Base-by-base conservation (phyloP, 1,139 yeast genomes). In the Yamadazyma sp. region DNA sequence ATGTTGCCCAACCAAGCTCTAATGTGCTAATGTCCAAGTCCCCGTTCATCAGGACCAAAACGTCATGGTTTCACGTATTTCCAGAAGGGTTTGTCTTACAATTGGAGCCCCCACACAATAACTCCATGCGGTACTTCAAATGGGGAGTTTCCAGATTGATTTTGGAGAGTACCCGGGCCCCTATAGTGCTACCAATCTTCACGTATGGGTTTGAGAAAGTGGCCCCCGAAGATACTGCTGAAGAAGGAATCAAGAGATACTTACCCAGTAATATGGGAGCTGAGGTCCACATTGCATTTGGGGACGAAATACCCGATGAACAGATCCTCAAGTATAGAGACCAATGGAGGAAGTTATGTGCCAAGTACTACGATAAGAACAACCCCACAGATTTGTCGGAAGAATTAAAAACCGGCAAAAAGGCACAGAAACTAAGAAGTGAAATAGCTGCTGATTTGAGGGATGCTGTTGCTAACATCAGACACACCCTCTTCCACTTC, bases 41-140 rank as follows among this genome's bases (percentile, higher is more conserved):
- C 10, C 76, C 76, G 4, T 70, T 71, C 41, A 58, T 75, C 25
- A 67, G 89, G 42, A 64, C 69, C 11, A 76, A 73, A 47, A 85
- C 92, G 2, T 79, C 87, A 2, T 92, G 98, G 98, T 79, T 92
- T 43, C 97, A 92, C 59, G 82, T 90, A 4, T 92, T 88, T 60
- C 98, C 98, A 0, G 98, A 92, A 59, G 96, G 96, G 0, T 86
- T 84, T 57, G 97, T 92, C 1, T 75, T 92, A 38, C 98, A 92
- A 59, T 67, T 90, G 22, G 75, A 82, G 45, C 81, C 82, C 30
- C 97, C 97, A 1, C 80, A 78, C 57, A 70, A 75, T 38, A 83
- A 86, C 50, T 86, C 96, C 3, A 86, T 92, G 90, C 70, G 97
- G 45, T 92, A 87, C 59, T 92, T 92, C 70, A 85, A 88, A 56